phyloP scores from a whole-genome alignment of 305 asterid genomes.

The Rubia balearica region DNA sequence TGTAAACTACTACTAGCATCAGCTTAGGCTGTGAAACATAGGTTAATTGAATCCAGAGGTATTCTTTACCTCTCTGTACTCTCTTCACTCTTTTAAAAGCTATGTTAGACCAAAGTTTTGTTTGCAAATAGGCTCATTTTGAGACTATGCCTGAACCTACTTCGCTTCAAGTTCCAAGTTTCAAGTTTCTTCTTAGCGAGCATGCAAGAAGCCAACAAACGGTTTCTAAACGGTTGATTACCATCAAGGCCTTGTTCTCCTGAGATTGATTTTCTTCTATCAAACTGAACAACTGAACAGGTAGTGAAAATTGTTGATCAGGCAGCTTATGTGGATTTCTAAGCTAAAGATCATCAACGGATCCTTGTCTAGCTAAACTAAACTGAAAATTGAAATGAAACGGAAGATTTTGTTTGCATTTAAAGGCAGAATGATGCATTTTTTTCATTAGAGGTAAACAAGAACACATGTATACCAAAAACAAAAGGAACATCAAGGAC shows the following conservation, averaged over 20 bases:
- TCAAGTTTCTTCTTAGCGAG: too few relatives aligned
- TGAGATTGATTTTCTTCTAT: too few relatives aligned
- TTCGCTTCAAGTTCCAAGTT: background rate
- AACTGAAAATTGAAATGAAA: too few relatives aligned
- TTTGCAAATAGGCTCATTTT: background rate
- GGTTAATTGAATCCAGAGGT: background rate
- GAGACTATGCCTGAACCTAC: background rate
- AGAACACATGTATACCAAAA: background rate
- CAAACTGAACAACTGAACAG: too few relatives aligned
- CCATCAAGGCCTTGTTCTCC: too few relatives aligned
- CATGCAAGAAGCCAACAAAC: too few relatives aligned
- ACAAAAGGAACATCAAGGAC: background rate
- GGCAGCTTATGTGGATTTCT: too few relatives aligned
- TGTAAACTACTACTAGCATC: conserved; percentile 18
- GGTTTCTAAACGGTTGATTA: background rate
- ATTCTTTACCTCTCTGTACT: background rate
- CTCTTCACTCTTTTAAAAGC: conserved; percentile 1
- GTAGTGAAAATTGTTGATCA: too few relatives aligned
- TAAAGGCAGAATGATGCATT: background rate
- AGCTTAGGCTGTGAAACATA: conserved; percentile 12
- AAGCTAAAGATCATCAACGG: too few relatives aligned
- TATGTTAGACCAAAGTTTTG: conserved; percentile 5
- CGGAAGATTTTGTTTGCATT: too few relatives aligned
- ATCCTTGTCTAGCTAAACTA: too few relatives aligned
- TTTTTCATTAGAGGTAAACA: conserved; percentile 1